These are phyloP conservation scores for Glebionis coronaria DNA, from an alignment of 129 eudicot genomes.

Conservation along the genomic window DNA sequence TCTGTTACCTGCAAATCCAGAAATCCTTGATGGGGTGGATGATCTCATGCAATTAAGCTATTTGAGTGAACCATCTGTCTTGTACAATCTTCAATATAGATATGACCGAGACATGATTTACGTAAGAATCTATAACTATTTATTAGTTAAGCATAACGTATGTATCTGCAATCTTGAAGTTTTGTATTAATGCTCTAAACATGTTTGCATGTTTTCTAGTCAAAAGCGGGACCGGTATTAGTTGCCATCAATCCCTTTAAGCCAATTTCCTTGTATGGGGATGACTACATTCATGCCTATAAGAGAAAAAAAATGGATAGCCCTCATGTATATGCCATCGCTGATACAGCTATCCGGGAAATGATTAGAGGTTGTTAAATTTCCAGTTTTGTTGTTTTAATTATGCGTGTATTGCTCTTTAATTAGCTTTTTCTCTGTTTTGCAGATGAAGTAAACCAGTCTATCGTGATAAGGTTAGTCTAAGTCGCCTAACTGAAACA, in stretches of 20 bases:
- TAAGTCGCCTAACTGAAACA: background rate
- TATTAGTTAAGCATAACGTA: background rate
- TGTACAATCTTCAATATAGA: slow-evolving; percentile 82
- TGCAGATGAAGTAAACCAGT: slow-evolving; percentile 91
- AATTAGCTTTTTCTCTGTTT: background rate
- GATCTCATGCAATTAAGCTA: slow-evolving; percentile 92
- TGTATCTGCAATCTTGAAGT: slow-evolving; percentile 15
- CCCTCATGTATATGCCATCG: slow-evolving; percentile 97
- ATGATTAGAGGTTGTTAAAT: slow-evolving; percentile 64
- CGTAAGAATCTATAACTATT: slow-evolving; percentile 45
- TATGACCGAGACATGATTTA: slow-evolving; percentile 65
- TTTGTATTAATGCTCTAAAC: no score
- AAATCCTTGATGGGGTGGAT: slow-evolving; percentile 91
- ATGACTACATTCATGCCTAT: slow-evolving; percentile 63
- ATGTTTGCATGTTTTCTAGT: no score
- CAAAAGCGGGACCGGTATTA: slow-evolving; percentile 93
- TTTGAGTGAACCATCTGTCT: slow-evolving; percentile 78
- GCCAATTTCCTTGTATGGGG: slow-evolving; percentile 61
- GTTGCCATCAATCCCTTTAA: slow-evolving; percentile 89
- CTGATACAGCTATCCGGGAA: slow-evolving; percentile 74
- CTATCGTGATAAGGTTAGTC: slow-evolving; percentile 85
- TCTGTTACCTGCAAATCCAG: slow-evolving; percentile 85
- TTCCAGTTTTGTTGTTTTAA: slow-evolving; percentile 9
- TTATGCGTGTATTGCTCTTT: slow-evolving; percentile 7
- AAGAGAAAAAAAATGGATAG: slow-evolving; percentile 49